Conservation (phyloP, 2,329 filamentous ascomycete genomes). For the Ceratocystiopsis minuta region DNA sequence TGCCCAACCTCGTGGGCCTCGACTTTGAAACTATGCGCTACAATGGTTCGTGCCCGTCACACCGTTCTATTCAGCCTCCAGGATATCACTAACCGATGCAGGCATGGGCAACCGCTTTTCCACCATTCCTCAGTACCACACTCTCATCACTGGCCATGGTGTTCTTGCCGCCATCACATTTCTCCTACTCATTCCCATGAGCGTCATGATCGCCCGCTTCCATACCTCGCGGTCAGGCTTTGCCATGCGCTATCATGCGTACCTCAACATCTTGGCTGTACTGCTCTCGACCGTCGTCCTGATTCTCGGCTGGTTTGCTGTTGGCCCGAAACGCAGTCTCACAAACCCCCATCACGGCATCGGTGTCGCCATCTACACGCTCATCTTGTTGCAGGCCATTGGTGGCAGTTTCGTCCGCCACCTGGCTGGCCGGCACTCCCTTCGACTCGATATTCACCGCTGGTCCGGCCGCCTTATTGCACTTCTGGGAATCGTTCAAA, state of each 20-base stretch:
- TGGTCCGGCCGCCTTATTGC: constrained; percentile 69
- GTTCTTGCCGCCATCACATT: constrained; percentile 57
- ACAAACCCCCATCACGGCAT: constrained; percentile 78
- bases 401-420: constrained; percentile 46
- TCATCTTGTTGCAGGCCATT: constrained; percentile 53
- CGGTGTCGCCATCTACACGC: constrained; percentile 57
- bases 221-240: constrained; percentile 41
- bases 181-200: constrained; percentile 51
- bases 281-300: constrained; percentile 54
- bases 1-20: constrained; percentile 58
- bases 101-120: constrained; percentile 72
- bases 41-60: constrained; percentile 40
- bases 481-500: constrained; percentile 67
- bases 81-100: constrained; percentile 14
- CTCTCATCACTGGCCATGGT: constrained; percentile 52
- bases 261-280: constrained; percentile 52
- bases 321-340: constrained; percentile 51
- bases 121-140: constrained; percentile 50
- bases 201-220: constrained; percentile 60
- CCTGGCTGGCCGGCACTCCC: constrained; percentile 29
- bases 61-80: too few relatives aligned
- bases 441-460: constrained; percentile 55
- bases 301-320: constrained; percentile 59
- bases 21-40: constrained; percentile 72
- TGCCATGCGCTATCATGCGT: constrained; percentile 53